Conservation (phyloP, 2,329 filamentous ascomycete genomes). For the Stemphylium lycopersici region DNA sequence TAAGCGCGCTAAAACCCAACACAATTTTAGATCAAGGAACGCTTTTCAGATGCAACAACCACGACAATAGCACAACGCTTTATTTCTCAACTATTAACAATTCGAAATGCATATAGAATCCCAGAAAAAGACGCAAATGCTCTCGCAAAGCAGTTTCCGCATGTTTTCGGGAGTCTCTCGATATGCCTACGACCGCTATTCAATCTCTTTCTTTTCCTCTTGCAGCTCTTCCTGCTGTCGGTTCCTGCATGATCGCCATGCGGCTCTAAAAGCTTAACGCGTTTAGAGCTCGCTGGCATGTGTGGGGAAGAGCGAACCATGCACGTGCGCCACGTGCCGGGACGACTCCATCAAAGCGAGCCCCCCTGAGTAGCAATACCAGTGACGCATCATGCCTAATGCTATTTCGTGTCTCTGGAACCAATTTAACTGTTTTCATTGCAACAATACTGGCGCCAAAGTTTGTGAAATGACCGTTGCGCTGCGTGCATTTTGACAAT, state of each 20-base stretch:
- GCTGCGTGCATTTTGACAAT: neutral
- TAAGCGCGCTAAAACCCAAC: conserved; percentile 17
- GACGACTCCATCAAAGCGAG: neutral
- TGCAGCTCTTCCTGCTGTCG: conserved; percentile 33
- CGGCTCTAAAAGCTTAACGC: conserved; percentile 46
- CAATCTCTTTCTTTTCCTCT: conserved; percentile 18
- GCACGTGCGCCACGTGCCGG: conserved; percentile 34
- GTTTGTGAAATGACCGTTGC: neutral
- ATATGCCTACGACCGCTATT: conserved; percentile 15
- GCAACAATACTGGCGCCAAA: neutral
- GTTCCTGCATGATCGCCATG: conserved; percentile 43
- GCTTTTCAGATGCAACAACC: conserved; percentile 21
- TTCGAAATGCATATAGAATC: neutral
- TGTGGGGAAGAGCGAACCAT: conserved; percentile 36
- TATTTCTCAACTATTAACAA: conserved; percentile 14
- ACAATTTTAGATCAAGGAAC: conserved; percentile 21
- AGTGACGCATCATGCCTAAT: neutral
- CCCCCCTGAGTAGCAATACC: neutral
- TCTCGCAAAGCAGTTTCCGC: conserved; percentile 14
- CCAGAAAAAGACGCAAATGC: conserved; percentile 5
- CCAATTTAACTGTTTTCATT: neutral
- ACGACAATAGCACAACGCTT: conserved; percentile 23
- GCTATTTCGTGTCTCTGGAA: neutral
- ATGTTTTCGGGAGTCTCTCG: conserved; percentile 39
- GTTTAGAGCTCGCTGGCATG: conserved; percentile 32